Percentiles rank a stretch among this genome's conserved stretches.
phyloP scores from a whole-genome alignment of 2,329 filamentous ascomycete genomes.

The Pleurostoma richardsiae region DNA sequence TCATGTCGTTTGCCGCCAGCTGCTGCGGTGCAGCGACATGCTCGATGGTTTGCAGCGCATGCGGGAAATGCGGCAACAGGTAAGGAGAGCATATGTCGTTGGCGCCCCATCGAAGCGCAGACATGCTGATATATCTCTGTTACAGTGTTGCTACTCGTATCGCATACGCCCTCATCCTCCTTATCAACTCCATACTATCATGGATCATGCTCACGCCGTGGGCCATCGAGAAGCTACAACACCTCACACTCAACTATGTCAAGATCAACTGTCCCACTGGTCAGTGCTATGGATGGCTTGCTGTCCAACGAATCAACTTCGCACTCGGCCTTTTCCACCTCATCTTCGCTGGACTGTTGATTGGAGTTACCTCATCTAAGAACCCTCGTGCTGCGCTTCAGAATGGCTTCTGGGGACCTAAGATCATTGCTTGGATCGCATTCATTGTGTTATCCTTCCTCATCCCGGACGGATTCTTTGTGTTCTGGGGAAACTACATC shows the following conservation, averaged over 20 bases:
- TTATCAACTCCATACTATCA: slow-evolving; percentile 92
- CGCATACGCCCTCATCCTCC: slow-evolving; percentile 85
- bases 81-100: slow-evolving; percentile 26
- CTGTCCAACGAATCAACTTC: slow-evolving; percentile 97
- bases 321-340: slow-evolving; percentile 92
- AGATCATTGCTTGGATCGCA: slow-evolving; percentile 82
- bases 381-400: slow-evolving; percentile 84
- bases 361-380: slow-evolving; percentile 83
- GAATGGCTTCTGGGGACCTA: slow-evolving; percentile 99
- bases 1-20: slow-evolving; percentile 75
- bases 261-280: slow-evolving; percentile 89
- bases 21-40: slow-evolving; percentile 97
- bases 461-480: slow-evolving; percentile 91
- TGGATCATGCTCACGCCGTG: slow-evolving; percentile 99
- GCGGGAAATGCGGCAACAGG: slow-evolving; percentile 96
- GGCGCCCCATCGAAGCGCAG: no score
- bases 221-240: slow-evolving; percentile 93
- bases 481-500: slow-evolving; percentile 93
- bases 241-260: slow-evolving; percentile 91
- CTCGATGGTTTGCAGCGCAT: slow-evolving; percentile 91
- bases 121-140: slow-evolving; percentile 6
- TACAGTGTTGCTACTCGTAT: slow-evolving; percentile 89
- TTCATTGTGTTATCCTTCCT: slow-evolving; percentile 90
- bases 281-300: slow-evolving; percentile 91
- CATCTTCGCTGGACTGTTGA: slow-evolving; percentile 74